Base-by-base conservation (phyloP, 2,329 filamentous ascomycete genomes). In the Diplocarpon mali region DNA sequence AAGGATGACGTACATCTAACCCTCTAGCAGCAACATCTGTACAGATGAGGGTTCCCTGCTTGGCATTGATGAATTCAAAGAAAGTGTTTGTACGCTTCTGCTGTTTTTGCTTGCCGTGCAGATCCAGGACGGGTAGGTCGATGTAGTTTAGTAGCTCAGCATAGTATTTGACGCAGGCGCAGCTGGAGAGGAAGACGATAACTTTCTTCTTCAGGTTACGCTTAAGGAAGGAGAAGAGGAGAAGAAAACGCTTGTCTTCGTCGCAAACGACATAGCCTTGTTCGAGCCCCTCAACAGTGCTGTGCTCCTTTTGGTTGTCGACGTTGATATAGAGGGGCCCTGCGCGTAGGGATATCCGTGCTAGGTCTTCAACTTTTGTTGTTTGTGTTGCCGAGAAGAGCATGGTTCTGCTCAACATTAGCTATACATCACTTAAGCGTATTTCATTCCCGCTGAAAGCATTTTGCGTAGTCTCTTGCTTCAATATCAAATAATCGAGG, bases 381-480 rank as follows among this genome's bases (percentile, higher is more conserved):
- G 92, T 98, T 66, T 96, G 92, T 4, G 92, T 98, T 12, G 92
- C 92, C 12, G 88, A 95, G 72, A 98, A 98, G n/a, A 98, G 76
- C 82, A 94, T 92, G 0, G 89, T 95, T 20, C 41, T 43, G 30
- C 9, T n/a, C n/a, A 12, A 12, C 15, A 13, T 40, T 34, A 40
- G 38, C 15, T 14, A n/a, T 7, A 24, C 20, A 24, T 24, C 4
- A 24, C 20, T 4, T 24, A 24, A 24, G 20, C 3, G 20, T 24
- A 24, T 24, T 24, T 24, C 20, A 7, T 24, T 24, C 20, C 20
- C 7, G 20, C 7, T 7, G 7, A 24, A 24, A 24, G 20, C 20
- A 24, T 24, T 24, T 3, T 24, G 20, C 3, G 4, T 7, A 24
- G 20, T 7, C 20, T 24, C 20, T 24, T 7, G 20, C 20, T 24